These are phyloP conservation scores for Saccharomycopsis sp. DNA, from an alignment of 805 yeast species.

Conservation along the genomic window DNA sequence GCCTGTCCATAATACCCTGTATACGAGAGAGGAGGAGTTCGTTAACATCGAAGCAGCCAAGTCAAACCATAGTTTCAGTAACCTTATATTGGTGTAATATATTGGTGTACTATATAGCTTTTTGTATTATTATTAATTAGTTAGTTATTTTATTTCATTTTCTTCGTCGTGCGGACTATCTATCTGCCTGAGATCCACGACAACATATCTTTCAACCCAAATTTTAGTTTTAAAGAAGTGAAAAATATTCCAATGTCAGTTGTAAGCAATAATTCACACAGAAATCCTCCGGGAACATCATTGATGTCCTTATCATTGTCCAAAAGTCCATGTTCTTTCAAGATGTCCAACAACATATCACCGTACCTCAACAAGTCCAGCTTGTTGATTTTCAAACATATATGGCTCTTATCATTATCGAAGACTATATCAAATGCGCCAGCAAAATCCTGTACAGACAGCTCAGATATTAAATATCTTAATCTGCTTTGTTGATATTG, in stretches of 20 bases:
- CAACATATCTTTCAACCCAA: conserved; percentile 5
- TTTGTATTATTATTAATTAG: neutral
- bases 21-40: neutral
- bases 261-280: neutral
- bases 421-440: conserved; percentile 4
- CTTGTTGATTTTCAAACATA: conserved; percentile 1
- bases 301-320: neutral
- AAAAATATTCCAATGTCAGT: conserved; percentile 15
- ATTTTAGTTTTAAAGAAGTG: conserved; percentile 6
- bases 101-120: neutral
- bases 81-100: neutral
- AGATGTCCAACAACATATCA: neutral
- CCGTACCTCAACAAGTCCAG: conserved; percentile 3
- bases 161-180: neutral
- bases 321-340: neutral
- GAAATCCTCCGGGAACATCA: conserved; percentile 2
- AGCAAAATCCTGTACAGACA: conserved; percentile 8
- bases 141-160: neutral
- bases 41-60: neutral
- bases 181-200: conserved; percentile 5
- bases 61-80: neutral
- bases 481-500: neutral
- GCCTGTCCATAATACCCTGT: too few relatives aligned
- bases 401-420: conserved; percentile 1
- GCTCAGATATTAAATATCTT: neutral